A percentile compares a stretch with the other conserved stretches of the same genome.
These are phyloP conservation scores for Ambrosiella xylebori DNA, from an alignment of 2,329 filamentous ascomycete species.

Conservation along the genomic window DNA sequence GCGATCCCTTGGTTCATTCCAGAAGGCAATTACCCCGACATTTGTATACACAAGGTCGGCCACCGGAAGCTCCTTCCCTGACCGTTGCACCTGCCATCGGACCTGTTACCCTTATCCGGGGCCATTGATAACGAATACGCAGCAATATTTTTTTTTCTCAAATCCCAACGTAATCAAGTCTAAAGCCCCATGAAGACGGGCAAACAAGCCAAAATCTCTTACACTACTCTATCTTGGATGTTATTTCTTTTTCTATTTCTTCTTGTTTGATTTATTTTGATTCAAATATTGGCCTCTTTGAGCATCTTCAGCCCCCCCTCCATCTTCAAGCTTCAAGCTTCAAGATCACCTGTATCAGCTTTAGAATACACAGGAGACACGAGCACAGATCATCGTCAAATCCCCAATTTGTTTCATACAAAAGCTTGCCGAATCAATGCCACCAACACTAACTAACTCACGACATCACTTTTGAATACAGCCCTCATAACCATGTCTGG, in stretches of 20 bases:
- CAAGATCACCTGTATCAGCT: constrained; percentile 9
- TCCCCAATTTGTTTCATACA: neutral
- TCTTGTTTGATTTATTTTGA: constrained; percentile 2
- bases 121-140: neutral
- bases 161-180: neutral
- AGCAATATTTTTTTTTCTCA: neutral
- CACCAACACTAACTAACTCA: neutral
- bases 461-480: neutral
- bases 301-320: neutral
- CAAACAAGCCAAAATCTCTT: neutral
- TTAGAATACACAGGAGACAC: constrained; percentile 12
- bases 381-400: neutral
- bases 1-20: no score
- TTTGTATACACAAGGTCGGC: no score
- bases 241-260: constrained; percentile 1
- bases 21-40: no score
- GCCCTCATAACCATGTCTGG: no score
- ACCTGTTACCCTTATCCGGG: neutral
- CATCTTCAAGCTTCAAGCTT: constrained; percentile 5
- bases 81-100: neutral
- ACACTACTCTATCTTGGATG: neutral
- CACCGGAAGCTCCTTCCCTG: neutral
- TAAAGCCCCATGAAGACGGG: neutral
- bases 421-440: neutral
- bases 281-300: neutral